Conservation (phyloP, 257 asterid genomes). For the Marsdenia floribunda region DNA sequence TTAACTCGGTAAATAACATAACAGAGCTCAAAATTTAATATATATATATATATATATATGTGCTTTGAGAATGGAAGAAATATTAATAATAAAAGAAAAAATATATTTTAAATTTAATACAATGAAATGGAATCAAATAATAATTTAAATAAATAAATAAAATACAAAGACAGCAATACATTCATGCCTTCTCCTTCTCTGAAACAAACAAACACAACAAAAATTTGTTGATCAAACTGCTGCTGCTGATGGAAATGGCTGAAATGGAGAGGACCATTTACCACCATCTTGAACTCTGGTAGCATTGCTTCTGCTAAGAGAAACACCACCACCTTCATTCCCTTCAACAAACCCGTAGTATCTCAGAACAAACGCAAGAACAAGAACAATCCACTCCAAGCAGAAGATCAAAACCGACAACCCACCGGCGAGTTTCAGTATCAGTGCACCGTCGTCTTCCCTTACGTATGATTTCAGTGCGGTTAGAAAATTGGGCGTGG, state of each 20-base stretch:
- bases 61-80: too few species aligned
- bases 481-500: conserved; percentile 19
- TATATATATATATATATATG: too few species aligned
- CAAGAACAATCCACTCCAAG: conserved; percentile 34
- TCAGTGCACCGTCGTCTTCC: conserved; percentile 26
- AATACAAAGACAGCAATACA: background rate
- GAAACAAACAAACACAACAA: background rate
- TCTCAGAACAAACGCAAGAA: conserved; percentile 35
- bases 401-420: conserved; percentile 28
- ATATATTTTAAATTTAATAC: too few species aligned
- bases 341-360: conserved; percentile 32
- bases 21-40: too few species aligned
- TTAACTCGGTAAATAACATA: too few species aligned
- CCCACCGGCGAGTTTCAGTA: conserved; percentile 36
- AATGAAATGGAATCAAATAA: too few species aligned
- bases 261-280: conserved; percentile 26
- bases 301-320: conserved; percentile 10
- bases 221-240: background rate
- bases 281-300: conserved; percentile 22
- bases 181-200: background rate
- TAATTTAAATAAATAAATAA: too few species aligned
- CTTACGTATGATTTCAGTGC: conserved; percentile 27
- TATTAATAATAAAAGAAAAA: too few species aligned
- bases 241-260: conserved; percentile 15
- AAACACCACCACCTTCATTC: conserved; percentile 10